A percentile compares a stretch with the other conserved stretches of the same genome.
phyloP scores from a whole-genome alignment of 2,329 filamentous ascomycete species.

The Fusarium poae region DNA sequence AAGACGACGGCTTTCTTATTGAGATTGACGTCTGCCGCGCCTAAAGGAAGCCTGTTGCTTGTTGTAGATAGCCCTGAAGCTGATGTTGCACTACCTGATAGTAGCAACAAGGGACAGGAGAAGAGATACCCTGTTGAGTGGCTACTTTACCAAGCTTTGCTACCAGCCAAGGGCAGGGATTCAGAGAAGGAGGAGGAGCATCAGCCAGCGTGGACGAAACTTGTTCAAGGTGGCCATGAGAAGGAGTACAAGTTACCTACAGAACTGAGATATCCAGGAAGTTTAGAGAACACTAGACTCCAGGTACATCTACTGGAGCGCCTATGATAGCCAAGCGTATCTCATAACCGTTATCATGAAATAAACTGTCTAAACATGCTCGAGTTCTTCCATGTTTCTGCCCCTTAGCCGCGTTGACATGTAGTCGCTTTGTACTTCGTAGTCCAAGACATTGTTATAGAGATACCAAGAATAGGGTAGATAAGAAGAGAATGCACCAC shows the following conservation, averaged over 20 bases:
- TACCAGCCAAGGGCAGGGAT: constrained; percentile 1
- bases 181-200: not conserved
- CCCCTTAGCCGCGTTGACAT: too few relatives aligned
- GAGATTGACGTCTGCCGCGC: not conserved
- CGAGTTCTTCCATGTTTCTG: not conserved
- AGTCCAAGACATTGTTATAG: too few relatives aligned
- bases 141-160: constrained; percentile 12
- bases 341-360: not conserved
- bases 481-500: too few relatives aligned
- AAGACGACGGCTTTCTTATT: constrained; percentile 14
- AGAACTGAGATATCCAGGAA: constrained; percentile 5
- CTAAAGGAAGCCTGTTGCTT: not conserved
- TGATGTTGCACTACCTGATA: not conserved
- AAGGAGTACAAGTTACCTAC: constrained; percentile 18
- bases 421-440: too few relatives aligned
- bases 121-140: constrained; percentile 19
- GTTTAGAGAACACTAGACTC: constrained; percentile 15
- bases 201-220: not conserved
- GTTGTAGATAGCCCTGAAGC: constrained; percentile 7
- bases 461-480: too few relatives aligned
- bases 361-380: not conserved
- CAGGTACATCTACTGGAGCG: constrained; percentile 12
- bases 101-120: not conserved
- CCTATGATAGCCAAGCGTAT: not conserved
- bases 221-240: not conserved